Percentiles rank a stretch among this genome's conserved stretches.
These are phyloP conservation scores for Coniella lustricola DNA, from an alignment of 2,329 filamentous ascomycete genomes.

Conservation along the genomic window DNA sequence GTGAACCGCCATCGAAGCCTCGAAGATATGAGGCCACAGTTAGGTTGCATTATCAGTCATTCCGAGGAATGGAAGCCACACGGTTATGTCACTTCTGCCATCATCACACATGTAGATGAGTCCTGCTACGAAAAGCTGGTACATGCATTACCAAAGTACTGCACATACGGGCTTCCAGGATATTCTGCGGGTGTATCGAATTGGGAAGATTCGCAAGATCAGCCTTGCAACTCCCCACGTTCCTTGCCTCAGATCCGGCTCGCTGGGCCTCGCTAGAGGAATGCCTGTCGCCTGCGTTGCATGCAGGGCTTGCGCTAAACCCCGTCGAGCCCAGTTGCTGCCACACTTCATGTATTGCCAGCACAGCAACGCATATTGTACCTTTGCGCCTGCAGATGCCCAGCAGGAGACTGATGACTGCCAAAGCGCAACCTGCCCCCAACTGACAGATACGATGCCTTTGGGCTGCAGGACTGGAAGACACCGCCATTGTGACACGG, in stretches of 20 bases:
- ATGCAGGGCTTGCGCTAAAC: conserved; percentile 2
- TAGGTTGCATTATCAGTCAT: not conserved
- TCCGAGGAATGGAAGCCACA: not conserved
- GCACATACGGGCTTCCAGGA: not conserved
- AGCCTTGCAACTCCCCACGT: not conserved
- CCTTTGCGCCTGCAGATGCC: conserved; percentile 10
- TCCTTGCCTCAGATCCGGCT: conserved; percentile 1
- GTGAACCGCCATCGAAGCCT: not conserved
- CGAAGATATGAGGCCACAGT: not conserved
- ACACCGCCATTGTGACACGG: not conserved
- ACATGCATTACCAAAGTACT: not conserved
- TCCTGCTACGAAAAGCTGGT: too few species aligned
- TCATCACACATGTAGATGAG: too few species aligned
- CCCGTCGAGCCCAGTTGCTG: conserved; percentile 16
- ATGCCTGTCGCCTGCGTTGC: not conserved
- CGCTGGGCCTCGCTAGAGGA: conserved; percentile 1
- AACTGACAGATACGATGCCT: not conserved
- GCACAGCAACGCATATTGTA: conserved; percentile 18
- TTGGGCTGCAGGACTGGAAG: not conserved
- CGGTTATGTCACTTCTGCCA: not conserved
- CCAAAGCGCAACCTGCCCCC: conserved; percentile 1
- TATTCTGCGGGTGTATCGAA: not conserved
- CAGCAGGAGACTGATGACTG: conserved; percentile 11
- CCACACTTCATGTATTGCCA: conserved; percentile 26
- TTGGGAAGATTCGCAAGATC: not conserved